Evolutionary conservation across 352 stramenopile genomes (phyloP), one percentile per base, ranked within the genome.

Genomic region (Pythium phragmiticola): DNA sequence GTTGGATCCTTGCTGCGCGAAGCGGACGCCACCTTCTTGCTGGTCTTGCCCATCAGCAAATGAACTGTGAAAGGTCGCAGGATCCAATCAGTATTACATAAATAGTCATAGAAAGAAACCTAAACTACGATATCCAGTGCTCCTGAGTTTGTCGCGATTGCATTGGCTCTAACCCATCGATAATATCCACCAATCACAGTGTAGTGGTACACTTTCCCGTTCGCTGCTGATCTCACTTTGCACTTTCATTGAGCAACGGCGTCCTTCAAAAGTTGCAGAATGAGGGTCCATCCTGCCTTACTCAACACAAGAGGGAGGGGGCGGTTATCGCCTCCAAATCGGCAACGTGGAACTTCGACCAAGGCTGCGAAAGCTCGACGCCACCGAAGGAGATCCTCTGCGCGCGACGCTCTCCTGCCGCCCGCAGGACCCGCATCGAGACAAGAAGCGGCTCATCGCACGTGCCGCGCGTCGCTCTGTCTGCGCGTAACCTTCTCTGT

Each of bases 151-250:
- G 50, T 66, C 41, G n/a, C 4, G 4, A 39, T 56, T 23, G 6
- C 30, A 66, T 56, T 66, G 50, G 60, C 19, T 42, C 26, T 14
- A 48, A 58, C 12, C 41, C 3, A 52, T 45, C 14, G 4, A 4
- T 8, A 42, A 16, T 57, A 36, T 57, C 39, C 3, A 21, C 57
- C 57, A 64, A 64, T 64, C 12, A 49, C 21, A 39, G 6, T 42
- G 55, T 60, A 69, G 34, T 19, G 63, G 63, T 60, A 64, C 63
- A 69, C 50, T 47, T 60, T 64, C 59, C 59, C 41, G 33, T 21
- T 30, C 30, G 36, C 14, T 21, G 4, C 42, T 52, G n/a, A 60
- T 60, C 59, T 66, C 50, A 60, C n/a, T 60, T 13, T 36, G 3
- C 19, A 21, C 16, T 30, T 17, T 61, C 3, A 66, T 53, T 23